Evolutionary conservation across 2,329 filamentous ascomycete species (phyloP).

Genomic region (Ascochyta clinopodiicola): DNA sequence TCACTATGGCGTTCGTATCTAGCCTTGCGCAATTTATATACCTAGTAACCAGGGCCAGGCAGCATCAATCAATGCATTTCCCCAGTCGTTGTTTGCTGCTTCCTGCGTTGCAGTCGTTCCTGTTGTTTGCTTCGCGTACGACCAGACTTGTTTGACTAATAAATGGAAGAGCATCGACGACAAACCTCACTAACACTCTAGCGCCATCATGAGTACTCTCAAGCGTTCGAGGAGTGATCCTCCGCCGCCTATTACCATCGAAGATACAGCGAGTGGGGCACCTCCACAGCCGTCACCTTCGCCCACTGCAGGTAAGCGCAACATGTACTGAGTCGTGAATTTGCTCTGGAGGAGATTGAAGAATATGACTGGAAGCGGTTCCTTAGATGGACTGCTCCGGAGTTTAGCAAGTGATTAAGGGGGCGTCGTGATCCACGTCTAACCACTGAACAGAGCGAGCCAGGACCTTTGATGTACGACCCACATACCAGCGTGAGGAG

Average conservation of each 20-base stretch:
- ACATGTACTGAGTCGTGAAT: no score
- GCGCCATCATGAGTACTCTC: slow-evolving; percentile 9
- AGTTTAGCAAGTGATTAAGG: no score
- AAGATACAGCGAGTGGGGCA: slow-evolving; percentile 40
- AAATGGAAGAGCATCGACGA: neutral
- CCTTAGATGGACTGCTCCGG: no score
- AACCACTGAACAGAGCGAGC: slow-evolving; percentile 19
- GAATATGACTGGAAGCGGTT: no score
- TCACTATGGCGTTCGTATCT: neutral
- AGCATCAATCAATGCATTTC: slow-evolving; percentile 1
- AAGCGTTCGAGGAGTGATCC: slow-evolving; percentile 27
- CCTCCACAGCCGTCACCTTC: slow-evolving; percentile 31
- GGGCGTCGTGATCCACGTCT: neutral
- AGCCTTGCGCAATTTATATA: neutral
- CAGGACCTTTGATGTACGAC: slow-evolving; percentile 23
- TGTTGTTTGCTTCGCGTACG: slow-evolving; percentile 4
- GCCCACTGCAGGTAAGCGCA: slow-evolving; percentile 25
- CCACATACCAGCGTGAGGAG: slow-evolving; percentile 19
- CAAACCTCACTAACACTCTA: slow-evolving; percentile 1
- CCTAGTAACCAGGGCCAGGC: neutral
- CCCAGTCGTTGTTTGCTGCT: slow-evolving; percentile 2
- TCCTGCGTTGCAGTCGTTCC: neutral
- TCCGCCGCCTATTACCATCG: slow-evolving; percentile 44
- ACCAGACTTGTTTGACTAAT: neutral
- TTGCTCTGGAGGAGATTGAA: no score